Base-by-base conservation (phyloP, 495 filamentous ascomycete genomes). In the Lasiosphaeria miniovina region DNA sequence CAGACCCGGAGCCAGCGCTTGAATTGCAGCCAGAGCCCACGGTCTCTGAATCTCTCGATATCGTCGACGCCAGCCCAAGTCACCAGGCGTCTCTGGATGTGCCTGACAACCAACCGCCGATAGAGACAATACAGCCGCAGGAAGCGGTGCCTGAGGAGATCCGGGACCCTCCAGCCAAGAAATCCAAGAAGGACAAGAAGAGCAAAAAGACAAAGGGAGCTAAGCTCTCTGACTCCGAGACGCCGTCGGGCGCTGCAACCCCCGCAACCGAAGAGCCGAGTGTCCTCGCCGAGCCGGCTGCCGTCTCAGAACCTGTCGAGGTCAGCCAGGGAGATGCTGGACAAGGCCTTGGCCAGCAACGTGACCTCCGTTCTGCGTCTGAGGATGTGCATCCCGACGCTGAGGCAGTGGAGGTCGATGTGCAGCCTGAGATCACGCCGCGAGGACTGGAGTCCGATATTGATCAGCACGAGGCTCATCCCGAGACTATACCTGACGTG, bases 141-240 rank as follows among this genome's bases (percentile, higher is more conserved):
- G 52, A 63, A 6, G 6, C 57, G 31, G 15, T 14, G 11, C 45
- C 48, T 32, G 48, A 50, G 5, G 34, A 49, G 5, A 34, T 1
- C 6, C 17, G n/a, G 43, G 54, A 17, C 6, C 3, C 34, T 17
- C 32, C 51, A 7, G 40, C 51, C n/a, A 68, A 63, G 53, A 66
- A 55, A 36, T 15, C 32, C 24, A 67, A 67, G 64, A 69, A 65
- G n/a, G 49, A 59, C 4, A 66, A 71, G 60, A 74, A 74, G 61
- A 50, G 63, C 50, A 71, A 51, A 35, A 32, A 32, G 15, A 12
- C 14, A 7, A 58, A 58, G 46, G 46, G 55, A 17, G 49, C 54
- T 33, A 58, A 58, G 48, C 1, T 51, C 15, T 9, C 32, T 8
- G 63, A 62, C 1, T 59, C 60, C 32, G 60, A 67, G 51, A 55